Evolutionary conservation across 805 yeast genomes (phyloP), one percentile per base, ranked within the genome.

Genomic region (Isabelozyma rhagii): DNA sequence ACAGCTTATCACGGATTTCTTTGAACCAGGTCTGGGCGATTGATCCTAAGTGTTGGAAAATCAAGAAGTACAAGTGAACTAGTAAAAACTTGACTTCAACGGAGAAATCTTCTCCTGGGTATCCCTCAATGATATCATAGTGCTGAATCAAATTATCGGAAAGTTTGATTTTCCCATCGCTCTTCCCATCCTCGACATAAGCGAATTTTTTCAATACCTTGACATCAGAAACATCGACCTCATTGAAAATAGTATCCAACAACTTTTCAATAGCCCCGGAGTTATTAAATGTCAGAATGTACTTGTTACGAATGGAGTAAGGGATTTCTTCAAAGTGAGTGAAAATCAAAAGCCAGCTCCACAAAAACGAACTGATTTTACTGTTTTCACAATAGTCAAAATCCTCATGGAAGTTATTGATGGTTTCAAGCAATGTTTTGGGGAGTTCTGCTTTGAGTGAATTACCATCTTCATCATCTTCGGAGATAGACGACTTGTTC

Each of bases 331-430:
- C 75, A 61, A 90, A 87, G 63, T 83, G 83, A 28, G 68, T 70
- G 53, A 87, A 74, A 0, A 87, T 64, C 47, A 89, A 69, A 52
- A 68, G 69, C 96, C 96, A 91, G 49, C 82, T 69, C 84, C 88
- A 85, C 34, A 86, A 55, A 59, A 79, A 86, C 17, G 63, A 69
- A 28, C 75, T 59, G 43, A 74, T 56, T 2, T 18, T 51, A 14
- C 54, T 41, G 5, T 51, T 60, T 11, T 40, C 61, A 44, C 4
- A 43, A 29, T 50, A 56, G 6, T 49, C 53, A 5, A 53, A 47
- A 11, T 52, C 56, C 8, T 71, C 70, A 41, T 75, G 77, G 48
- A 58, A 55, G 17, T 59, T 55, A 6, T 55, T 47, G 5, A 79
- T 55, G 29, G 60, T 58, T 0, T 66, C 54, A 8, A 85, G 51